Evolutionary conservation across 192 early-diverging fungal genomes (phyloP).

Genomic region (Podila clonocystis): DNA sequence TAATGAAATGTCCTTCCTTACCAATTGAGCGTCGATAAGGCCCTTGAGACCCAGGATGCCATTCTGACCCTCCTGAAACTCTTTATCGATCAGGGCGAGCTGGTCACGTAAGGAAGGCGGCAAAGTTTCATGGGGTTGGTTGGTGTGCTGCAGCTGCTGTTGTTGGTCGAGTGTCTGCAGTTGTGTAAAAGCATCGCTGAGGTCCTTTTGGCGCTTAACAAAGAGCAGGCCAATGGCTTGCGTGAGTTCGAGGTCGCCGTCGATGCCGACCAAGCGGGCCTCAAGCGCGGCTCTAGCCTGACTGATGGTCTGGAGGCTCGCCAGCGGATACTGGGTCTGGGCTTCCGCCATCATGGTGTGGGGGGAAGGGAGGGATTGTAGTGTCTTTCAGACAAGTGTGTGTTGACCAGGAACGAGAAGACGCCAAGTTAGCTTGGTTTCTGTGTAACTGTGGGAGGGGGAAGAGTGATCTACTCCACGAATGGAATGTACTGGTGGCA

Average conservation of each 20-base stretch:
- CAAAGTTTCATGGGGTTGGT: conserved; percentile 14
- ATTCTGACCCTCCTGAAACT: conserved; percentile 46
- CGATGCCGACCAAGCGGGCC: conserved; percentile 26
- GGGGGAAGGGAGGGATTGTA: too few species aligned
- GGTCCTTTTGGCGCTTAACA: conserved; percentile 44
- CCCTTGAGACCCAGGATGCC: conserved; percentile 42
- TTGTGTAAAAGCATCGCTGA: conserved; percentile 31
- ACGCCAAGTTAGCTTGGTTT: too few species aligned
- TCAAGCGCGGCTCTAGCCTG: conserved; percentile 39
- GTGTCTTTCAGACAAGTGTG: too few species aligned
- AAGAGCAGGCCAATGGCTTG: conserved; percentile 46
- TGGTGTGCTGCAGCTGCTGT: background rate
- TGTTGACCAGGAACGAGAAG: too few species aligned
- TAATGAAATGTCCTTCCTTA: conserved; percentile 14
- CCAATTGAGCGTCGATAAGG: conserved; percentile 49
- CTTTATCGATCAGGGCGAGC: conserved; percentile 27
- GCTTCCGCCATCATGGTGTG: conserved; percentile 1
- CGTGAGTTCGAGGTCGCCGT: conserved; percentile 42
- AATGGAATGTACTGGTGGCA: too few species aligned
- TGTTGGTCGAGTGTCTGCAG: conserved; percentile 15
- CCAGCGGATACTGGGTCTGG: conserved; percentile 8
- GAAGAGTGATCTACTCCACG: too few species aligned
- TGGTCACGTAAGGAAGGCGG: conserved; percentile 32
- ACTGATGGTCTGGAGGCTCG: conserved; percentile 35
- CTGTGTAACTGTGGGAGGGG: too few species aligned